These are phyloP conservation scores for Sicyos edulis DNA, from an alignment of 306 rosid species.

Conservation along the genomic window DNA sequence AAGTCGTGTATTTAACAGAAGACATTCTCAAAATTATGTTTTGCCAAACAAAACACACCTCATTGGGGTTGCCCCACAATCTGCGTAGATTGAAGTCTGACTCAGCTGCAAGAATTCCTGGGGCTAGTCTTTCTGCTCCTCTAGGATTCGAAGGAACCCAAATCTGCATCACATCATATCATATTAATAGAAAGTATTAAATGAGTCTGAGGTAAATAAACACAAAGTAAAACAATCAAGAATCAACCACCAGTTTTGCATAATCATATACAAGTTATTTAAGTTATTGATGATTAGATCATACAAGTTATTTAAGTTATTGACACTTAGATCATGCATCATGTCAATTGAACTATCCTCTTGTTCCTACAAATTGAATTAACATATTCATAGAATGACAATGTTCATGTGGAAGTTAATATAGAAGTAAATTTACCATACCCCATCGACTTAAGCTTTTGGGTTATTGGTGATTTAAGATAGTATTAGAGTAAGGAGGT, in stretches of 20 bases:
- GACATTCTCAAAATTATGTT: conserved; percentile 5
- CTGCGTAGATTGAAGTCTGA: conserved; percentile 81
- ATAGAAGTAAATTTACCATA: too few species aligned
- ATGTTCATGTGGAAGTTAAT: neutral
- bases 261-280: neutral
- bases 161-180: conserved; percentile 53
- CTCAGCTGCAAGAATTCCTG: conserved; percentile 66
- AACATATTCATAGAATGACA: neutral
- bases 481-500: too few species aligned
- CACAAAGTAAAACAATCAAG: neutral
- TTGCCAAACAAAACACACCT: conserved; percentile 38
- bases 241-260: neutral
- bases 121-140: conserved; percentile 91
- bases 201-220: too few species aligned
- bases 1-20: neutral
- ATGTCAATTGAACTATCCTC: too few species aligned
- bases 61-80: conserved; percentile 90
- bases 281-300: neutral
- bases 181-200: neutral
- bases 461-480: too few species aligned
- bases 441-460: too few species aligned
- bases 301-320: conserved; percentile 9
- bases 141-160: conserved; percentile 93
- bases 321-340: too few species aligned
- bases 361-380: neutral